Evolutionary conservation across 2,329 filamentous ascomycete species (phyloP).

Genomic region (Trichoderma hamatum): DNA sequence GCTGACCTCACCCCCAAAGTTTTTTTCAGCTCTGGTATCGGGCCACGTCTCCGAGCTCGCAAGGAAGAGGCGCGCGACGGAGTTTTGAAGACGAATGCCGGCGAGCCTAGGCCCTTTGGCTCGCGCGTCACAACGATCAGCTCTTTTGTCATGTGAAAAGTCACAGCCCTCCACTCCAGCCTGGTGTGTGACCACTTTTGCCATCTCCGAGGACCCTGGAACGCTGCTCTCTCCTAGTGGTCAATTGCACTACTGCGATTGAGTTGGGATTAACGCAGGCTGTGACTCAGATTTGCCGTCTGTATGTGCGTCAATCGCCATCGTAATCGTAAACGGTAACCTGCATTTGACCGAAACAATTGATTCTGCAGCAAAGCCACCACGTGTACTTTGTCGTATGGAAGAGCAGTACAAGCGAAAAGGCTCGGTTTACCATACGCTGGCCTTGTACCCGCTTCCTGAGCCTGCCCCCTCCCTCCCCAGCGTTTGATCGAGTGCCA

Average conservation of each 20-base stretch:
- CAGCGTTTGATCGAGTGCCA: neutral
- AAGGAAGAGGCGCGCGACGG: neutral
- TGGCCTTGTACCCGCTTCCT: neutral
- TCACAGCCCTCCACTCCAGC: neutral
- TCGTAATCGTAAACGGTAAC: neutral
- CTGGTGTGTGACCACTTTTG: neutral
- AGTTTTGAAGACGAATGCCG: neutral
- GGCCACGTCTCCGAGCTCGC: conserved; percentile 5
- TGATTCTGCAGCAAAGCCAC: neutral
- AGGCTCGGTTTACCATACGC: neutral
- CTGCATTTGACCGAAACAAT: neutral
- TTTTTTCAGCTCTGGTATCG: conserved; percentile 1
- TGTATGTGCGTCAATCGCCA: neutral
- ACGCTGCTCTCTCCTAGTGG: neutral
- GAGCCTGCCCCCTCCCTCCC: neutral
- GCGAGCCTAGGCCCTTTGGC: neutral
- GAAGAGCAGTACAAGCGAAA: neutral
- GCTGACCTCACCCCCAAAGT: neutral
- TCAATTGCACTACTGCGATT: neutral
- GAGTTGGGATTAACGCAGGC: neutral
- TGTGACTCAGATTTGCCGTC: neutral
- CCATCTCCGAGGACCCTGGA: neutral
- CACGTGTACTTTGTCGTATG: neutral
- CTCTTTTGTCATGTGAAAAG: conserved; percentile 2
- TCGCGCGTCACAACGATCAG: neutral